Percentiles rank a stretch among this genome's conserved stretches.
Conservation (phyloP, 2,329 filamentous ascomycete species). For the Byssochlamys sp. region DNA sequence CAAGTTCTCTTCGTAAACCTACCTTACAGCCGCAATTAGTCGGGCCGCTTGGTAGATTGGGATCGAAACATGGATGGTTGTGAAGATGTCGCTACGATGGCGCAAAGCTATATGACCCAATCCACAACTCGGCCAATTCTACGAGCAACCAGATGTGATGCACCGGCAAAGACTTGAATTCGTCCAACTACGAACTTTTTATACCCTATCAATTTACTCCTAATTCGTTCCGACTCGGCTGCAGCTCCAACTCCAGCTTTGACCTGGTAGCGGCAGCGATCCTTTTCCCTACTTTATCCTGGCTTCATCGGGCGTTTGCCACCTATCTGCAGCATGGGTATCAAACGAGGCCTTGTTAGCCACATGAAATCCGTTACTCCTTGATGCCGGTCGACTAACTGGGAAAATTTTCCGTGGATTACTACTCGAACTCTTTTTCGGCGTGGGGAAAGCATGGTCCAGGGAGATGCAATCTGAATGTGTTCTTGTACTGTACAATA, state of each 20-base stretch:
- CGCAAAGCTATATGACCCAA: neutral
- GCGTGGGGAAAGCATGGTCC: constrained; percentile 13
- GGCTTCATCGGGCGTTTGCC: constrained; percentile 12
- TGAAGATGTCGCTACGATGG: constrained; percentile 3
- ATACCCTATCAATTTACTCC: neutral
- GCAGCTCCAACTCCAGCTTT: neutral
- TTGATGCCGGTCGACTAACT: neutral
- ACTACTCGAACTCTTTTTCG: neutral
- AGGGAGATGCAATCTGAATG: neutral
- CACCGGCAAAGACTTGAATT: neutral
- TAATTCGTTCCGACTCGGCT: neutral
- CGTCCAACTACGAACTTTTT: neutral
- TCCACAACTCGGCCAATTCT: neutral
- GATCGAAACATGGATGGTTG: neutral
- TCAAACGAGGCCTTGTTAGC: neutral
- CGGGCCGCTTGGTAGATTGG: neutral
- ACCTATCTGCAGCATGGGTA: constrained; percentile 27
- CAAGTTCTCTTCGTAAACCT: constrained; percentile 57
- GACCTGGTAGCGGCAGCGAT: neutral
- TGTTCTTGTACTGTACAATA: neutral
- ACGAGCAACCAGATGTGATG: neutral
- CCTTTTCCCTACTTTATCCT: constrained; percentile 5
- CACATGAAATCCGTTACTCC: neutral
- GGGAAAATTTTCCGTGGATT: neutral
- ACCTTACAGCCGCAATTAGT: constrained; percentile 1